Conservation (phyloP, 2,329 filamentous ascomycete genomes). For the Fusarium acutatum region DNA sequence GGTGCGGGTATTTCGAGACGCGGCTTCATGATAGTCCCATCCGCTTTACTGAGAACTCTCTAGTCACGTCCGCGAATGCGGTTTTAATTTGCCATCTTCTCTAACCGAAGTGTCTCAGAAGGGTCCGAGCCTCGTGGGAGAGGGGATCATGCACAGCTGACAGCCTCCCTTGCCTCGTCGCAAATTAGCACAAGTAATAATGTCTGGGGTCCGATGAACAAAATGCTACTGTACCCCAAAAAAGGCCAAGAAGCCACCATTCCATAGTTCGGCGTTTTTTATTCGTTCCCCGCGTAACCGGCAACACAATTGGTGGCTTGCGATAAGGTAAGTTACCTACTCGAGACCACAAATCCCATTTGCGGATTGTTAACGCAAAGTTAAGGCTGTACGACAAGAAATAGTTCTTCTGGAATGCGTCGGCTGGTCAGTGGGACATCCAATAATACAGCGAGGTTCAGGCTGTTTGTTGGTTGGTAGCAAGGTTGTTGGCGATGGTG, state of each 20-base stretch:
- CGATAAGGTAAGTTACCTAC: background rate
- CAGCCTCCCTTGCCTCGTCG: background rate
- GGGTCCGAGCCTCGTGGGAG: constrained; percentile 2
- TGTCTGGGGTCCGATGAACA: background rate
- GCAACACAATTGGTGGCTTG: background rate
- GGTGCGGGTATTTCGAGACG: background rate
- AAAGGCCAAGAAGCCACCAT: constrained; percentile 14
- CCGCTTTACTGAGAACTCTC: background rate
- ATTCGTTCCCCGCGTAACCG: background rate
- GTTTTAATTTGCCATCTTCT: background rate
- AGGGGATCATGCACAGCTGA: background rate
- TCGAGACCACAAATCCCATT: background rate
- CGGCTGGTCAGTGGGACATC: background rate
- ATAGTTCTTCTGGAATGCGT: background rate
- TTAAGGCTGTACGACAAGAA: background rate
- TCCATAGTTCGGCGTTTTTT: background rate
- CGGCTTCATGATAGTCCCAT: background rate
- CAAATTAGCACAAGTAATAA: background rate
- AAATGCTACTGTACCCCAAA: background rate
- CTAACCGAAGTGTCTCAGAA: background rate
- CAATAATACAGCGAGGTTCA: background rate
- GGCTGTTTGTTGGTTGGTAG: background rate
- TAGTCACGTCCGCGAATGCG: background rate
- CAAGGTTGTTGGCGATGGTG: background rate
- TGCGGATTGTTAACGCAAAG: background rate